Evolutionary conservation across 176 grass and related monocot species (phyloP).

Genomic region (Aegilops longissima): DNA sequence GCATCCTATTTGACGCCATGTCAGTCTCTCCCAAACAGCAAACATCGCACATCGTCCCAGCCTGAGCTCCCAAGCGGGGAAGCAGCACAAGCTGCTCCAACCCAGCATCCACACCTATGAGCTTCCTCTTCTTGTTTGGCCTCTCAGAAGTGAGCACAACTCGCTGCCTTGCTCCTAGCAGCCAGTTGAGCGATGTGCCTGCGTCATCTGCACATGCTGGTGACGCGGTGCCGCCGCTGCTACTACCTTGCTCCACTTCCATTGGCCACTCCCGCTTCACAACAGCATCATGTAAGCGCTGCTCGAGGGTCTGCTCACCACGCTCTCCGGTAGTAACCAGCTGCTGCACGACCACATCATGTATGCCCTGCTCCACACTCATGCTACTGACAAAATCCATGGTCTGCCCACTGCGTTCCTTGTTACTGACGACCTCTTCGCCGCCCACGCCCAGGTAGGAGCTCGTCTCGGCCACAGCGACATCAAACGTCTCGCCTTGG

Average conservation of each 20-base stretch:
- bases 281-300: slow-evolving; percentile 27
- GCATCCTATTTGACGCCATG: slow-evolving; percentile 51
- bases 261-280: slow-evolving; percentile 16
- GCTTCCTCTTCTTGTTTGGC: slow-evolving; percentile 98
- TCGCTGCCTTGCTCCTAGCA: slow-evolving; percentile 64
- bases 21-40: slow-evolving; percentile 65
- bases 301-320: slow-evolving; percentile 29
- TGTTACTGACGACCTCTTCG: slow-evolving; percentile 38
- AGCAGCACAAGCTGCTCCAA: slow-evolving; percentile 73
- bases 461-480: slow-evolving; percentile 49
- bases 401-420: slow-evolving; percentile 26
- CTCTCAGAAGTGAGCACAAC: slow-evolving; percentile 87
- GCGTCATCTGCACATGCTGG: slow-evolving; percentile 22
- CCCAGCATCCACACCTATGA: slow-evolving; percentile 78
- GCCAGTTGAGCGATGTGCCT: slow-evolving; percentile 38
- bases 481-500: slow-evolving; percentile 37
- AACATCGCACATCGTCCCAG: slow-evolving; percentile 55
- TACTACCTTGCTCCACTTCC: slow-evolving; percentile 32
- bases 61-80: slow-evolving; percentile 41
- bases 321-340: slow-evolving; percentile 28
- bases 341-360: slow-evolving; percentile 53
- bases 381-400: neutral
- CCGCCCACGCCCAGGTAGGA: slow-evolving; percentile 48
- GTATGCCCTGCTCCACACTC: slow-evolving; percentile 26
- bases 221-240: slow-evolving; percentile 9